phyloP scores from a whole-genome alignment of 1,139 yeast genomes.

The Scheffersomyces illinoinensis region DNA sequence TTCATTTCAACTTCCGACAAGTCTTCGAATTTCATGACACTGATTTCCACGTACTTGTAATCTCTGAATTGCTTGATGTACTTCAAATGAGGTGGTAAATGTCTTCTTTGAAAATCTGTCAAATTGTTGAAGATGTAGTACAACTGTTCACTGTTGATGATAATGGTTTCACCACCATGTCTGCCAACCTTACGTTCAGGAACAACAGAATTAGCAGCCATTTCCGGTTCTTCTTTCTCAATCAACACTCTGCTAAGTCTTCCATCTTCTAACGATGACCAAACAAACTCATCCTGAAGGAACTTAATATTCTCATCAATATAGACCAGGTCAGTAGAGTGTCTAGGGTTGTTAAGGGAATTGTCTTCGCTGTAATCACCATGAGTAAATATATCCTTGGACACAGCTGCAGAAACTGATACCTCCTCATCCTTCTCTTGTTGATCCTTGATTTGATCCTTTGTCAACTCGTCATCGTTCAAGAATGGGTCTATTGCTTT shows the following conservation, averaged over 20 bases:
- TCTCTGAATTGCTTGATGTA: slow-evolving; percentile 43
- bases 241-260: slow-evolving; percentile 1
- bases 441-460: slow-evolving; percentile 45
- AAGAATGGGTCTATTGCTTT: slow-evolving; percentile 35
- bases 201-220: not conserved
- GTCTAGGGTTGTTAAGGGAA: slow-evolving; percentile 3
- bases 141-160: slow-evolving; percentile 32
- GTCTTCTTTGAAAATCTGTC: slow-evolving; percentile 28
- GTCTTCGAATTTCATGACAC: slow-evolving; percentile 33
- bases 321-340: slow-evolving; percentile 25
- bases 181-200: not conserved
- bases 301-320: slow-evolving; percentile 37
- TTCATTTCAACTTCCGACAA: slow-evolving; percentile 3
- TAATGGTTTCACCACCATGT: slow-evolving; percentile 16
- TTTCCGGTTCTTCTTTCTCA: not conserved
- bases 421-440: slow-evolving; percentile 29
- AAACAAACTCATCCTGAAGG: slow-evolving; percentile 32
- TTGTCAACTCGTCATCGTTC: slow-evolving; percentile 46
- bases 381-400: not conserved
- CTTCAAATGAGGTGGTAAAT: slow-evolving; percentile 39
- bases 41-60: slow-evolving; percentile 33
- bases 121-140: slow-evolving; percentile 27
- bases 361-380: slow-evolving; percentile 1
- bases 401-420: not conserved
- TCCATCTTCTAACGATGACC: slow-evolving; percentile 21